Percentiles rank a stretch among this genome's conserved stretches.
Conservation (phyloP, 352 stramenopile species). For the Pythium folliculosum region DNA sequence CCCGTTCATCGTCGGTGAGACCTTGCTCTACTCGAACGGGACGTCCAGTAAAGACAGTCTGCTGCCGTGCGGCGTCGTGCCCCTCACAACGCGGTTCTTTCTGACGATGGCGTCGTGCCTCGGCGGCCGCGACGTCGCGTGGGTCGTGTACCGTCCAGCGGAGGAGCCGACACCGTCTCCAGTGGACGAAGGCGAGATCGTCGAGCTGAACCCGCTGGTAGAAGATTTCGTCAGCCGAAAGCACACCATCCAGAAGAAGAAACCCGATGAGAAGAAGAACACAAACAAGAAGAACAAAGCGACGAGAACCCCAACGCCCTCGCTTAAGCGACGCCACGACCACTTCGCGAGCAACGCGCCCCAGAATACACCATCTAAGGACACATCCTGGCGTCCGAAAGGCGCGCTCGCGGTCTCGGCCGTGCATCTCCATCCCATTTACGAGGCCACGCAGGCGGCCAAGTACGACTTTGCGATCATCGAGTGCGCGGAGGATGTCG, state of each 20-base stretch:
- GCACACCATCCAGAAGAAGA: background rate
- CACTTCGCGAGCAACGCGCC: background rate
- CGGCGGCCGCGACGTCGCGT: background rate
- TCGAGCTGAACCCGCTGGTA: background rate
- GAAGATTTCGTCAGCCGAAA: background rate
- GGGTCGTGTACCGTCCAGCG: background rate
- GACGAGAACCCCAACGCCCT: no score
- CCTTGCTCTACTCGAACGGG: slow-evolving; percentile 10
- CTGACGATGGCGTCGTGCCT: slow-evolving; percentile 34
- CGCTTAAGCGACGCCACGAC: background rate
- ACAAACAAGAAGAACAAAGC: background rate
- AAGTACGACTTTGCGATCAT: slow-evolving; percentile 29
- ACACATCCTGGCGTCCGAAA: background rate
- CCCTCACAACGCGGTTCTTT: slow-evolving; percentile 23
- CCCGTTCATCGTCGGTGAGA: slow-evolving; percentile 1
- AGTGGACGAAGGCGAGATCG: background rate
- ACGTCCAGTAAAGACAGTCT: slow-evolving; percentile 1
- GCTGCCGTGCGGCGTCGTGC: slow-evolving; percentile 22
- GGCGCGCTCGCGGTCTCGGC: background rate
- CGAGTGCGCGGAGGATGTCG: background rate
- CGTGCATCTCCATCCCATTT: slow-evolving; percentile 13
- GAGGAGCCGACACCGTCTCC: background rate
- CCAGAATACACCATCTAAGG: no score
- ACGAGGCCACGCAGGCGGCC: background rate
- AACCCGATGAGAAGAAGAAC: background rate